Percentiles rank a stretch among this genome's conserved stretches.
These are phyloP conservation scores for Cryphonectria japonica DNA, from an alignment of 2,329 filamentous ascomycete genomes.

Conservation along the genomic window DNA sequence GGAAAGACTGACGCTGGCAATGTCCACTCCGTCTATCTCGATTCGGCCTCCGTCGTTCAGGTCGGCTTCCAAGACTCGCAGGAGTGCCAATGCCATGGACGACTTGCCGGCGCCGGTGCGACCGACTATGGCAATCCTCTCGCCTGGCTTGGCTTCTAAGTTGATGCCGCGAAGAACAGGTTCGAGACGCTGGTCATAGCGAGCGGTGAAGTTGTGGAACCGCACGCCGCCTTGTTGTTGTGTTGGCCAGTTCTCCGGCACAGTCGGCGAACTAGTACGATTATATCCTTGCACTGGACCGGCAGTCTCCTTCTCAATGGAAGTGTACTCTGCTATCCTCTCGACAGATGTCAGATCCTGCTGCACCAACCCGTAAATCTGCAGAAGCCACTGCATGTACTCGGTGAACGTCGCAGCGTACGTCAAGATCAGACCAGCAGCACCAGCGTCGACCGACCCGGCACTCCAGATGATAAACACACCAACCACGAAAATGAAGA, in stretches of 20 bases:
- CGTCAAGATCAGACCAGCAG: neutral
- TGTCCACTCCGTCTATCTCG: constrained; percentile 25
- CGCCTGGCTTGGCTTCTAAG: constrained; percentile 20
- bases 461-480: neutral
- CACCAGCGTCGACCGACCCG: neutral
- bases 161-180: constrained; percentile 29
- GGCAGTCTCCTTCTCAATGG: neutral
- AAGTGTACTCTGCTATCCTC: constrained; percentile 6
- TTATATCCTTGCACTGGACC: too few relatives aligned
- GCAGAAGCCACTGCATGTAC: constrained; percentile 19
- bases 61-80: constrained; percentile 29
- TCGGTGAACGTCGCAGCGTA: constrained; percentile 32
- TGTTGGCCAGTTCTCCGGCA: constrained; percentile 26
- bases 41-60: constrained; percentile 14
- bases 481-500: neutral
- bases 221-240: constrained; percentile 22
- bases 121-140: constrained; percentile 29
- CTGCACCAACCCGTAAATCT: constrained; percentile 20
- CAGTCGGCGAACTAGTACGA: neutral
- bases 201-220: constrained; percentile 26
- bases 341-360: constrained; percentile 22
- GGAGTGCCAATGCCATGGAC: constrained; percentile 25
- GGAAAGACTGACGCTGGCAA: neutral
- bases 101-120: constrained; percentile 26
- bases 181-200: constrained; percentile 24